Conservation (phyloP, 1,284 basidiomycete species). For the Taiwanofungus camphoratus region DNA sequence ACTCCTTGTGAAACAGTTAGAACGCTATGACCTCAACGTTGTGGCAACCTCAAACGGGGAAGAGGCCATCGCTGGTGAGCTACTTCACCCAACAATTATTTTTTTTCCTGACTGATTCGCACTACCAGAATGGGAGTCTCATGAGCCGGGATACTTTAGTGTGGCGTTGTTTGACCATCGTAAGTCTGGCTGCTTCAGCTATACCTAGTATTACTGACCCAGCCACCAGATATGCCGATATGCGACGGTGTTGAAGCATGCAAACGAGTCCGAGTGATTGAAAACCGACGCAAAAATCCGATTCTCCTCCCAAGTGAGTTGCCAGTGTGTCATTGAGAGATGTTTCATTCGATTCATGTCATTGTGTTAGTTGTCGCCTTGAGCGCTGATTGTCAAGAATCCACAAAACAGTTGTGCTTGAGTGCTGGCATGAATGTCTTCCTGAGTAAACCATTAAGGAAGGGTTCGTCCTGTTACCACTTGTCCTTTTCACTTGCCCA, state of each 20-base stretch:
- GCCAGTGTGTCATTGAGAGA: slow-evolving; percentile 4
- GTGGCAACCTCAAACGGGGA: slow-evolving; percentile 59
- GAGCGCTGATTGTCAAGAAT: slow-evolving; percentile 70
- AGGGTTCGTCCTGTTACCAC: slow-evolving; percentile 36
- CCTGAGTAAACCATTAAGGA: slow-evolving; percentile 63
- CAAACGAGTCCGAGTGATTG: slow-evolving; percentile 54
- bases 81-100: background rate
- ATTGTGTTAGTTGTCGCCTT: slow-evolving; percentile 59
- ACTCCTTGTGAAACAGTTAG: slow-evolving; percentile 57
- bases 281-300: slow-evolving; percentile 45
- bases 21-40: slow-evolving; percentile 54
- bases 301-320: slow-evolving; percentile 50
- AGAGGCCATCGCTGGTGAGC: slow-evolving; percentile 52
- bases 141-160: slow-evolving; percentile 61
- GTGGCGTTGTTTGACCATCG: slow-evolving; percentile 69
- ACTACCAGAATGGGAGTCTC: slow-evolving; percentile 56
- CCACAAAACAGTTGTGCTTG: slow-evolving; percentile 64
- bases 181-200: slow-evolving; percentile 32
- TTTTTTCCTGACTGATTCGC: background rate
- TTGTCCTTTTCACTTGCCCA: background rate
- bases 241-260: slow-evolving; percentile 70
- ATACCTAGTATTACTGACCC: no score
- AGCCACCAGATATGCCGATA: slow-evolving; percentile 71
- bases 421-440: slow-evolving; percentile 72
- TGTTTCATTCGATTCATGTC: background rate